These are phyloP conservation scores for Erodium maritimum DNA, from an alignment of 345 rosid species.

Conservation along the genomic window DNA sequence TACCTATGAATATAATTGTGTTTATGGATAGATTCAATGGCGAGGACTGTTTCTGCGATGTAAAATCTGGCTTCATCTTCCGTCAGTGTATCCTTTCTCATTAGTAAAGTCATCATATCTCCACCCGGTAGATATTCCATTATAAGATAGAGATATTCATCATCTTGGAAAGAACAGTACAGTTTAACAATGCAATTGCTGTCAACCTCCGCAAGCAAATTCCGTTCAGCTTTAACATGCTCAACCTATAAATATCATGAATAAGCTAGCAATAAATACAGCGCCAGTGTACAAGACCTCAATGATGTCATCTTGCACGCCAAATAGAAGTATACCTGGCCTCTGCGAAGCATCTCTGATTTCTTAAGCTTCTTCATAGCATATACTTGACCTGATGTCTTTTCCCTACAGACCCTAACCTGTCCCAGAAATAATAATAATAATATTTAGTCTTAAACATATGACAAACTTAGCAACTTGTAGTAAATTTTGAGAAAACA, in stretches of 20 bases:
- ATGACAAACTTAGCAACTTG: background rate
- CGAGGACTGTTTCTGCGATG: conserved; percentile 77
- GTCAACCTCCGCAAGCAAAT: conserved; percentile 92
- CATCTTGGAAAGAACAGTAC: conserved; percentile 90
- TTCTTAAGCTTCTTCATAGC: conserved; percentile 60
- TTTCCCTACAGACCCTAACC: conserved; percentile 91
- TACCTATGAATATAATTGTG: conserved; percentile 92
- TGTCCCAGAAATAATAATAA: conserved; percentile 22
- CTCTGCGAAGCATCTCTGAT: conserved; percentile 96
- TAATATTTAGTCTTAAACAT: too few species aligned
- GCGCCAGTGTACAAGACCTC: conserved; percentile 3
- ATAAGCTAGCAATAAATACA: conserved; percentile 7
- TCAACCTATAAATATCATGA: conserved; percentile 43
- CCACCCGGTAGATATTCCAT: conserved; percentile 98
- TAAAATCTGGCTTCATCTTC: conserved; percentile 87
- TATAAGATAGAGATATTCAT: conserved; percentile 75
- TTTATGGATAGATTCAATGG: conserved; percentile 84
- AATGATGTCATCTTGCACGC: conserved; percentile 6
- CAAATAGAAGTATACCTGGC: conserved; percentile 48
- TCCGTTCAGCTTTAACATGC: conserved; percentile 91
- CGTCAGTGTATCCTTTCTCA: conserved; percentile 87
- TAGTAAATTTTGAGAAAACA: background rate
- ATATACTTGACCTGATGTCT: conserved; percentile 75
- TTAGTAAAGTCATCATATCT: conserved; percentile 93
- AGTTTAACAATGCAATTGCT: conserved; percentile 93